These are phyloP conservation scores for Suillus subaureus DNA, from an alignment of 768 basidiomycete genomes.

Conservation along the genomic window DNA sequence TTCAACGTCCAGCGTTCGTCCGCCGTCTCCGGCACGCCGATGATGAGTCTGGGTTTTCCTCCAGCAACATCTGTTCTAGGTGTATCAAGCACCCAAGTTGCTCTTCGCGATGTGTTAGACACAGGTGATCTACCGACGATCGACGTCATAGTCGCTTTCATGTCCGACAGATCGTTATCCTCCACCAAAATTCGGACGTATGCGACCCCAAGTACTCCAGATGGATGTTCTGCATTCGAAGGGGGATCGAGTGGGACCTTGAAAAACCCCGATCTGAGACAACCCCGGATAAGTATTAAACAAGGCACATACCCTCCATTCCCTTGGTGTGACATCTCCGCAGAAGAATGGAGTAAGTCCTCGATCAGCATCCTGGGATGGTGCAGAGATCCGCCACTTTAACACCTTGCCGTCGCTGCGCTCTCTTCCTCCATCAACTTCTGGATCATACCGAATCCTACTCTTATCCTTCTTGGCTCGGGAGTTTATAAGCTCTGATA, in stretches of 20 bases:
- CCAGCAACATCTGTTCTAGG: constrained; percentile 20
- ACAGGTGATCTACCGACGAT: constrained; percentile 48
- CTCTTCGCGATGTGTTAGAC: constrained; percentile 25
- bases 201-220: constrained; percentile 50
- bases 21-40: constrained; percentile 38
- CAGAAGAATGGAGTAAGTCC: constrained; percentile 70
- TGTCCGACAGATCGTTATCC: constrained; percentile 26
- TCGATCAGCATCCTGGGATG: constrained; percentile 27
- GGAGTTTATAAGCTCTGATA: constrained; percentile 57
- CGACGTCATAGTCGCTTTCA: constrained; percentile 45
- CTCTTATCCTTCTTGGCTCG: constrained; percentile 44
- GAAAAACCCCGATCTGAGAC: neutral
- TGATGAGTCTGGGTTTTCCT: constrained; percentile 33
- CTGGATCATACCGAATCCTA: constrained; percentile 44
- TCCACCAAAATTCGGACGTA: constrained; percentile 48
- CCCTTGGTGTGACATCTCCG: constrained; percentile 67
- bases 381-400: constrained; percentile 58
- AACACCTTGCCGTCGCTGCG: constrained; percentile 57
- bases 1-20: constrained; percentile 37
- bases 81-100: constrained; percentile 47
- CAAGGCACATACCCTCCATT: constrained; percentile 49
- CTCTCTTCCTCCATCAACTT: constrained; percentile 55
- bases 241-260: constrained; percentile 54
- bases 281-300: neutral
- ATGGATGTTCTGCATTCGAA: constrained; percentile 53